phyloP scores from a whole-genome alignment of 331 rosid species.

The Erythrophleum ivorense region DNA sequence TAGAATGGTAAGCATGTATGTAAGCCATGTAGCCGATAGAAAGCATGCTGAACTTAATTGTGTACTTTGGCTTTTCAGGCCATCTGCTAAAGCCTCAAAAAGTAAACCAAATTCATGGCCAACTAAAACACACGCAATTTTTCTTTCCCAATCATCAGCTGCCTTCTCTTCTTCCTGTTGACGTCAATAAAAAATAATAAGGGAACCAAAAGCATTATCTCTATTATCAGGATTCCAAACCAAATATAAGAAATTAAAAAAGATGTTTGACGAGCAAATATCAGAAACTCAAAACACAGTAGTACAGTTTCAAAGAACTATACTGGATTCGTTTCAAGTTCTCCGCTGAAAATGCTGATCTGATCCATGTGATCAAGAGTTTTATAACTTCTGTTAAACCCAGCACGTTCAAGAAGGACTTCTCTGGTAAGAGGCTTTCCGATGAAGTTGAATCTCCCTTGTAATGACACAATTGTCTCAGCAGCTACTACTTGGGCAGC shows the following conservation, averaged over 20 bases:
- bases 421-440: conserved; percentile 75
- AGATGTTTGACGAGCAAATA: conserved; percentile 24
- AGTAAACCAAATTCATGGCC: conserved; percentile 87
- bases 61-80: conserved; percentile 68
- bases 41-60: conserved; percentile 73
- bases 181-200: conserved; percentile 33
- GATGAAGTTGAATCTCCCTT: conserved; percentile 71
- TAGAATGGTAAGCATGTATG: conserved; percentile 71
- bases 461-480: conserved; percentile 74
- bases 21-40: conserved; percentile 85
- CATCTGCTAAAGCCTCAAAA: conserved; percentile 91
- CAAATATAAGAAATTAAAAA: conserved; percentile 10
- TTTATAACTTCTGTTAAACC: conserved; percentile 45
- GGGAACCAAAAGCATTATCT: conserved; percentile 7
- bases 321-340: conserved; percentile 56
- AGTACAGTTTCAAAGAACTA: conserved; percentile 40
- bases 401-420: conserved; percentile 81
- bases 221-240: neutral
- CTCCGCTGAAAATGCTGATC: conserved; percentile 49
- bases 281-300: conserved; percentile 35
- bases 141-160: conserved; percentile 86
- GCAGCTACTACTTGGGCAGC: conserved; percentile 75
- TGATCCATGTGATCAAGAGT: conserved; percentile 49
- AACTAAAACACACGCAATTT: conserved; percentile 73
- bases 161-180: conserved; percentile 81